phyloP scores from a whole-genome alignment of 768 basidiomycete genomes.

The Suillus alpinus region DNA sequence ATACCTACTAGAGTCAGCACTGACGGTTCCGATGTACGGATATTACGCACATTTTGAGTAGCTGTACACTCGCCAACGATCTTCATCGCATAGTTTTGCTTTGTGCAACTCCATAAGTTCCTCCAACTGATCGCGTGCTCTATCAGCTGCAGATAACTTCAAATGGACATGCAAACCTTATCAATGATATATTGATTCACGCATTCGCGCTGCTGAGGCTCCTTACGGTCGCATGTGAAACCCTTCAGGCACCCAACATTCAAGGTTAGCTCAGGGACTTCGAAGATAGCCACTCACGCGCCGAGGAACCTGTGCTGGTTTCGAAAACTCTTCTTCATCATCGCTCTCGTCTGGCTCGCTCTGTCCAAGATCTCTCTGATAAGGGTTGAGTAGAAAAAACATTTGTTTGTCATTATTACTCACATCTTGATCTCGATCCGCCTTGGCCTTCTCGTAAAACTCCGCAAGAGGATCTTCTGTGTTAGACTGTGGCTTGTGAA shows the following conservation, averaged over 20 bases:
- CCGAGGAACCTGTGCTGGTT: slow-evolving; percentile 8
- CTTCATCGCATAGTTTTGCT: slow-evolving; percentile 55
- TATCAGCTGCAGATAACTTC: not conserved
- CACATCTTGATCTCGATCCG: slow-evolving; percentile 44
- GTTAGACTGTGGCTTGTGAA: slow-evolving; percentile 21
- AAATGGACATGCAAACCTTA: slow-evolving; percentile 44
- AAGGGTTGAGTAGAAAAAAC: slow-evolving; percentile 26
- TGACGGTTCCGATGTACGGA: too few species aligned
- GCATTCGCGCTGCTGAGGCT: slow-evolving; percentile 33
- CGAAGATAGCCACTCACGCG: not conserved
- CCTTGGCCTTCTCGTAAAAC: slow-evolving; percentile 59
- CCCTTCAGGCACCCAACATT: slow-evolving; percentile 36
- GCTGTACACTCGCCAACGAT: slow-evolving; percentile 64
- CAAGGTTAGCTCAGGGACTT: not conserved
- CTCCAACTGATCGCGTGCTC: slow-evolving; percentile 44
- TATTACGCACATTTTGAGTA: slow-evolving; percentile 59
- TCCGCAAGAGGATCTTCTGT: slow-evolving; percentile 56
- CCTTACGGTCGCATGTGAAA: slow-evolving; percentile 63
- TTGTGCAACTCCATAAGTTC: slow-evolving; percentile 67
- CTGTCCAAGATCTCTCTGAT: slow-evolving; percentile 36
- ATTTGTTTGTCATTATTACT: slow-evolving; percentile 13
- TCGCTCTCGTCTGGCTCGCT: slow-evolving; percentile 33
- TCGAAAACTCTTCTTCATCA: slow-evolving; percentile 13
- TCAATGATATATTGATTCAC: slow-evolving; percentile 74
- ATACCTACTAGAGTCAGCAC: slow-evolving; percentile 44